Base-by-base conservation (phyloP, 495 filamentous ascomycete genomes). In the Trichoderma orchidacearum region DNA sequence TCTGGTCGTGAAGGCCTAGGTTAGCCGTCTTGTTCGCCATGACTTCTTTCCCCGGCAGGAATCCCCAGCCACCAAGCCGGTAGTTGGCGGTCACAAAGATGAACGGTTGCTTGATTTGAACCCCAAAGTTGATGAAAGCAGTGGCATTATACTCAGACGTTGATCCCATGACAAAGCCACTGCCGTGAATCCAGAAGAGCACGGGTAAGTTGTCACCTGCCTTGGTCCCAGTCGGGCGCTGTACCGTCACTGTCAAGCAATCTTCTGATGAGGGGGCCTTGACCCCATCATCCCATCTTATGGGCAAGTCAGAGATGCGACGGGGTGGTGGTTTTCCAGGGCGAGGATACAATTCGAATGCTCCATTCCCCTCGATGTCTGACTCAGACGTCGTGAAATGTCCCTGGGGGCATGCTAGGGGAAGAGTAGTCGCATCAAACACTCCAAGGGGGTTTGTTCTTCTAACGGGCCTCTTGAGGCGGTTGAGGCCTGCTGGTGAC, bases 141-240 rank as follows among this genome's bases (percentile, higher is more conserved):
- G n/a, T 38, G 4, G 27, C 21, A 28, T 34, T 28, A 17, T 15
- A 21, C 64, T 3, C 72, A 70, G 62, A 77, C 72, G 76, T 79
- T 0, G 75, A 75, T 3, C 85, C 85, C 3, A 81, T 63, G 61
- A 85, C 80, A 60, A 85, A 86, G 0, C 75, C 80, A 25, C 84
- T 83, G 31, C 83, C 84, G 61, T 78, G 83, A 32, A 89, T 86
- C 82, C 83, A 86, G 8, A 85, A 72, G 38, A 83, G 67, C 17
- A 87, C 79, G 0, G 85, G 85, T 1, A 87, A 64, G 13, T 75
- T 73, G 4, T 72, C 61, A 1, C 62, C 62, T 0, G 62, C 56
- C 28, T 57, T 70, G 29, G 68, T 75, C 0, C 75, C 76, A 1
- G 75, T 54, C 1, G 85, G 84, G 17, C 85, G 77, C 15, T 79